Evolutionary conservation across 441 rosid species (phyloP).

Genomic region (Mallotus repandus): DNA sequence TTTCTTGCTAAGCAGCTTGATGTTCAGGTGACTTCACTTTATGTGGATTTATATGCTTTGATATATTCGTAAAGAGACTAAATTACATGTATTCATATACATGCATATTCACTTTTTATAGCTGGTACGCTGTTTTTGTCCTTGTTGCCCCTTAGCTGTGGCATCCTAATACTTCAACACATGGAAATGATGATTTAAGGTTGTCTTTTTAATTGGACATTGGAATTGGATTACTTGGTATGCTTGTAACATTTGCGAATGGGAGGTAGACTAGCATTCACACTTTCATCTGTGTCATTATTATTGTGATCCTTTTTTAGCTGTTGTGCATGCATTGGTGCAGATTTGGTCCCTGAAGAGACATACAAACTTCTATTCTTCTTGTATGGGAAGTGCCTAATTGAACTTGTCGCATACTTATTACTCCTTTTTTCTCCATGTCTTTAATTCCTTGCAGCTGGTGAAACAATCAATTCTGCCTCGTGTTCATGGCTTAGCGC

Average conservation of each 20-base stretch:
- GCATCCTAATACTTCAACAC: neutral
- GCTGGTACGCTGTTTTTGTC: constrained; percentile 1
- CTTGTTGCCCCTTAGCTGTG: neutral
- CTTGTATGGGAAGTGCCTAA: neutral
- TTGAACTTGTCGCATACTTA: neutral
- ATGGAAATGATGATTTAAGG: neutral
- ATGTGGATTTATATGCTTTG: neutral
- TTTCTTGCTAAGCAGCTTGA: constrained; percentile 84
- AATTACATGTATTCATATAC: neutral
- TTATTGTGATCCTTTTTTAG: neutral
- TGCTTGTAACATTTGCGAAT: neutral
- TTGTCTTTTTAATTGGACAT: neutral
- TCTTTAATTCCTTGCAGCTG: constrained; percentile 46
- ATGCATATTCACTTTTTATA: neutral
- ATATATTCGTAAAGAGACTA: neutral
- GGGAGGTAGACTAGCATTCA: neutral
- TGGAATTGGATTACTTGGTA: neutral
- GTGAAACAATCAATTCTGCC: constrained; percentile 93
- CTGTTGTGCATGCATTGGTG: neutral
- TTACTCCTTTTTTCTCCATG: neutral
- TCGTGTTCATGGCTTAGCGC: constrained; percentile 91
- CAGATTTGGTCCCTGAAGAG: neutral
- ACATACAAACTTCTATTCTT: no score
- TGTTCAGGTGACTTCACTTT: constrained; percentile 57
- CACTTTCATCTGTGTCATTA: neutral